Evolutionary conservation across 2,329 filamentous ascomycete species (phyloP), one percentile per base, ranked within the genome.

Genomic region (Helotiales sp.): DNA sequence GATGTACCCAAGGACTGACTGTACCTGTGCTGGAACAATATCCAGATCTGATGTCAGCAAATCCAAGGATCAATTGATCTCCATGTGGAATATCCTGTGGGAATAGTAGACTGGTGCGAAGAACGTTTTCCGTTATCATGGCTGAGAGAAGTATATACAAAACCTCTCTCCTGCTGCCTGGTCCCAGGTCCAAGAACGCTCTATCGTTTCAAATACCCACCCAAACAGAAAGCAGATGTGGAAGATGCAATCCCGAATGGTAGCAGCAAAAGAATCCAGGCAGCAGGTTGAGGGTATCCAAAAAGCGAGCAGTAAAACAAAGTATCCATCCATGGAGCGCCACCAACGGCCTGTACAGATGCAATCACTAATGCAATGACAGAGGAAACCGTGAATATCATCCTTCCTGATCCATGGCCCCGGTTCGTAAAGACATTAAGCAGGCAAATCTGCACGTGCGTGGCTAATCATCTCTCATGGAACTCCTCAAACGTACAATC

Each of bases 281-380:
- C 68, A 70, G 69, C 68, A 70, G 61, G 63, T 49, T 63, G 61
- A 64, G 59, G 64, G 64, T 64, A 68, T 67, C 63, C 64, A 62
- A 68, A 61, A 64, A 59, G n/a, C 49, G 49, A 60, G 34, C 36
- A 64, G 31, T 55, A 64, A 53, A 63, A 63, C 61, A 63, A 64
- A 55, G n/a, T n/a, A n/a, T n/a, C n/a, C n/a, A 62, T 61, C 46
- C 56, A 60, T 49, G 50, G 56, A 61, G 60, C 66, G 59, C 65
- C 67, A 34, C 61, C 57, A 66, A 68, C 61, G 67, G 65, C 63
- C 64, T 64, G 63, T 67, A 64, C 63, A 60, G 58, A 67, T 70
- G 69, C 68, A 68, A 66, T 64, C 58, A 69, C 68, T 66, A 63
- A 67, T 69, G 67, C 67, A 70, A 60, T 25, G 59, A 66, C 65